Evolutionary conservation across 164 flowering plant species (phyloP), one percentile per base, ranked within the genome.

Genomic region (Annona cherimola): DNA sequence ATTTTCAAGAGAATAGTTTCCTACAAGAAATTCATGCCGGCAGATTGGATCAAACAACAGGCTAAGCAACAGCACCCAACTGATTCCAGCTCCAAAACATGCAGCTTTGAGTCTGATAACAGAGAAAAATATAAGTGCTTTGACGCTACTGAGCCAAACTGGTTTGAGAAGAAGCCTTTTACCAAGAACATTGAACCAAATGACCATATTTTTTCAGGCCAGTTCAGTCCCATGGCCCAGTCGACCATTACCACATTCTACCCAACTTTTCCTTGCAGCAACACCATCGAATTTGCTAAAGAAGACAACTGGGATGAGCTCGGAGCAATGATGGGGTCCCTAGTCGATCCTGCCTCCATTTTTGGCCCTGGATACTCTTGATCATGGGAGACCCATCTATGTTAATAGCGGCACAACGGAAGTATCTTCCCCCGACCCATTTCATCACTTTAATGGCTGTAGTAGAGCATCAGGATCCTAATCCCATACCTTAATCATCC

Each of bases 1-100:
- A 88, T 94, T 54, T 86, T 94, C 81, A 89, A 90, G 83, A 73
- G 96, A 73, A 84, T 68, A 45, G 76, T 69, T 54, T 70, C 86
- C 0, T 67, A 81, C 61, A 87, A 71, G 71, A 88, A 85, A 61
- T 84, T 80, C 69, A 69, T 77, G 61, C 81, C 87, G 55, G 84
- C 87, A 55, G 85, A 83, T 67, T 82, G 83, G 86, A 85, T 80
- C 69, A 78, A 44, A 16, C 12, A 83, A 1, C 39, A 71, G 61
- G 68, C 46, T 1, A 77, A 60, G 41, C 79, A 71, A 40, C 77
- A 46, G 14, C 54, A 72, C 45, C 69, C 45, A 72, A 55, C 69
- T 42, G 69, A 46, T 46, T 46, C 40, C n/a, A 72, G 61, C 40
- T 65, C 69, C 18, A 64, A 63, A 54, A 46, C 62, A 46, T 54